A percentile compares a stretch with the other conserved stretches of the same genome.
These are phyloP conservation scores for Pythium aristosporum DNA, from an alignment of 352 stramenopile genomes.

Conservation along the genomic window DNA sequence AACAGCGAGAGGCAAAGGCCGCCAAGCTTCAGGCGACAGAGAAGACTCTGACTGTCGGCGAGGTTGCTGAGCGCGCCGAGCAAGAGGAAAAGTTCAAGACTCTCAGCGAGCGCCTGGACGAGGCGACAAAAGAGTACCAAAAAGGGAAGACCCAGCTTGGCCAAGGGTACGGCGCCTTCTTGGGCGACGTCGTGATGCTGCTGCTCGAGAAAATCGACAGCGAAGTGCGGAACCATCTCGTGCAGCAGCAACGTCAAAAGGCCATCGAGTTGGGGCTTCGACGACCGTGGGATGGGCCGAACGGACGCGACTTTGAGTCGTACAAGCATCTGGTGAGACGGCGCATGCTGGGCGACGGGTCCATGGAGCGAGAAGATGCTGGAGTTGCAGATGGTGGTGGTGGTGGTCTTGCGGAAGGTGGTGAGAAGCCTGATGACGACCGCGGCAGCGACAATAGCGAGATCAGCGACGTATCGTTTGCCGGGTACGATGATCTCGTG, in stretches of 20 bases:
- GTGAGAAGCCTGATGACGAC: constrained; percentile 6
- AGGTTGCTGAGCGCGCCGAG: constrained; percentile 40
- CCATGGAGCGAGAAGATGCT: constrained; percentile 26
- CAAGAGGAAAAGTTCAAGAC: constrained; percentile 36
- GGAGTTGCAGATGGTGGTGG: not conserved
- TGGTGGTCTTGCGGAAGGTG: not conserved
- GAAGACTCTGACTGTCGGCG: constrained; percentile 13
- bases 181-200: constrained; percentile 54
- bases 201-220: constrained; percentile 52
- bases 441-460: constrained; percentile 59
- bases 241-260: constrained; percentile 61
- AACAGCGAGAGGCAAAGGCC: constrained; percentile 11
- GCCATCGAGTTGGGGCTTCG: constrained; percentile 57
- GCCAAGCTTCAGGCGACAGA: constrained; percentile 19
- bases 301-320: constrained; percentile 54
- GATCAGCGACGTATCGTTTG: constrained; percentile 72
- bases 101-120: constrained; percentile 39
- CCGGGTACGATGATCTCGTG: constrained; percentile 63
- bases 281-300: constrained; percentile 63
- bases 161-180: constrained; percentile 53
- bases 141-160: constrained; percentile 42
- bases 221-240: constrained; percentile 50
- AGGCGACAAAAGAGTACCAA: constrained; percentile 44
- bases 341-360: constrained; percentile 36
- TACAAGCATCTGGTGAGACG: constrained; percentile 55